Percentiles rank a stretch among this genome's conserved stretches.
Evolutionary conservation across 257 asterid species (phyloP).

Genomic region (Penstemon davidsonii): DNA sequence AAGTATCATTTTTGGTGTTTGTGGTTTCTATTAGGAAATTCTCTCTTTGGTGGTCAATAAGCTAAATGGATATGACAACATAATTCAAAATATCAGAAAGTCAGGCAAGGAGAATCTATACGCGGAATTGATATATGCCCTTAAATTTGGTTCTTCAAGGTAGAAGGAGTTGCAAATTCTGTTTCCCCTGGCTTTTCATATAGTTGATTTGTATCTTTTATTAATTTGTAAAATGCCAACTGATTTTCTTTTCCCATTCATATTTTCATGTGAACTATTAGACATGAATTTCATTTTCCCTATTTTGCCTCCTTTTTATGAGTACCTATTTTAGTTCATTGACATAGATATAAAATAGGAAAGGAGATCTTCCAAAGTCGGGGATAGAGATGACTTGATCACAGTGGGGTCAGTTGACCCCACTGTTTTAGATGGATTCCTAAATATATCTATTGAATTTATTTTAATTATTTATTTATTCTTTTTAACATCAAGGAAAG

Average conservation of each 20-base stretch:
- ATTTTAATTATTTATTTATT: not conserved
- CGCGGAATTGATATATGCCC: slow-evolving; percentile 73
- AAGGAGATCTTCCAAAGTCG: slow-evolving; percentile 1
- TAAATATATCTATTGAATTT: not conserved
- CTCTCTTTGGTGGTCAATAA: slow-evolving; percentile 54
- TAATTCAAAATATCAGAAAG: slow-evolving; percentile 66
- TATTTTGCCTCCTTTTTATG: not conserved
- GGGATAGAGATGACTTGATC: not conserved
- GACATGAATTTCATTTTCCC: not conserved
- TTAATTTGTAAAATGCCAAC: not conserved
- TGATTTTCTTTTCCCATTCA: slow-evolving; percentile 7
- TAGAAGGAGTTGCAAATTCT: slow-evolving; percentile 33
- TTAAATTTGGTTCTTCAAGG: slow-evolving; percentile 78
- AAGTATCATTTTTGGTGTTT: slow-evolving; percentile 19
- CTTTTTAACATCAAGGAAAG: not conserved
- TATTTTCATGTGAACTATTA: slow-evolving; percentile 15
- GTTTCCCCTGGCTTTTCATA: slow-evolving; percentile 18
- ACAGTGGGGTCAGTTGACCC: not conserved
- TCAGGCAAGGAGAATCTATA: slow-evolving; percentile 55
- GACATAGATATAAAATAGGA: not conserved
- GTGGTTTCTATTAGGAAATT: slow-evolving; percentile 51
- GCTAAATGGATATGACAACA: slow-evolving; percentile 58
- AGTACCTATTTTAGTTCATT: not conserved
- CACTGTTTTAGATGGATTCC: not conserved
- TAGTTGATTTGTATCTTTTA: slow-evolving; percentile 6